Conservation (phyloP, 2,329 filamentous ascomycete species). For the Fusarium coffeatum region DNA sequence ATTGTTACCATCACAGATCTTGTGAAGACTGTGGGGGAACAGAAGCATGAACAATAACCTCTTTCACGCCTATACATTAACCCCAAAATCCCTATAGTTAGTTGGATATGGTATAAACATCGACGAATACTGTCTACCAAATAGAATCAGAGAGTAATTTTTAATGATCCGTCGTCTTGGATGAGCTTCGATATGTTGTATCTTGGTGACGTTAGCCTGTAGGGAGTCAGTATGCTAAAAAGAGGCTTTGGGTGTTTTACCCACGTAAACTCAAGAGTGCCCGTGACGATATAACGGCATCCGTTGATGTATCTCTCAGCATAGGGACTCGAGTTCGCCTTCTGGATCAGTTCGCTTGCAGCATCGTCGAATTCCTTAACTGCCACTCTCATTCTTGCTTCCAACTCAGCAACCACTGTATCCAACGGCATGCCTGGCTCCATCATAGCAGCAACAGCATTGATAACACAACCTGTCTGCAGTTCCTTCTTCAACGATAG, state of each 20-base stretch:
- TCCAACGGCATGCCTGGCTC: slow-evolving; percentile 38
- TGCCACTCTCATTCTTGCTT: slow-evolving; percentile 36
- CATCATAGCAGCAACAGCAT: slow-evolving; percentile 47
- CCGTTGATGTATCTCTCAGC: slow-evolving; percentile 48
- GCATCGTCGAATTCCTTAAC: slow-evolving; percentile 44
- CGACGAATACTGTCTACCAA: not conserved
- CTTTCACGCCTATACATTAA: not conserved
- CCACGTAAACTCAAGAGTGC: slow-evolving; percentile 51
- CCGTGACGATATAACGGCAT: slow-evolving; percentile 48
- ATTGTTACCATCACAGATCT: slow-evolving; percentile 78
- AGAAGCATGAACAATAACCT: slow-evolving; percentile 38
- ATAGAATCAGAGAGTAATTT: slow-evolving; percentile 46
- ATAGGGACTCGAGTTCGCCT: slow-evolving; percentile 10
- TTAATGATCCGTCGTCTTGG: slow-evolving; percentile 50
- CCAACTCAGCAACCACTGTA: slow-evolving; percentile 40
- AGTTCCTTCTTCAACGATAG: slow-evolving; percentile 52
- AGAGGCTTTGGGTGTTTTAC: slow-evolving; percentile 10
- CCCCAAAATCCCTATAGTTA: not conserved
- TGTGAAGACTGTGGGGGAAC: slow-evolving; percentile 56
- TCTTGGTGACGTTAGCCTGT: slow-evolving; percentile 49
- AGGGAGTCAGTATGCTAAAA: not conserved
- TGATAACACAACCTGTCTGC: slow-evolving; percentile 44
- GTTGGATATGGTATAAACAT: not conserved
- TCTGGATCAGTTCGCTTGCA: slow-evolving; percentile 32
- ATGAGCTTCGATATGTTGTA: slow-evolving; percentile 49